Percentiles rank a stretch among this genome's conserved stretches.
phyloP scores from a whole-genome alignment of 2,329 filamentous ascomycete genomes.

The Dothiorella sarmentorum region DNA sequence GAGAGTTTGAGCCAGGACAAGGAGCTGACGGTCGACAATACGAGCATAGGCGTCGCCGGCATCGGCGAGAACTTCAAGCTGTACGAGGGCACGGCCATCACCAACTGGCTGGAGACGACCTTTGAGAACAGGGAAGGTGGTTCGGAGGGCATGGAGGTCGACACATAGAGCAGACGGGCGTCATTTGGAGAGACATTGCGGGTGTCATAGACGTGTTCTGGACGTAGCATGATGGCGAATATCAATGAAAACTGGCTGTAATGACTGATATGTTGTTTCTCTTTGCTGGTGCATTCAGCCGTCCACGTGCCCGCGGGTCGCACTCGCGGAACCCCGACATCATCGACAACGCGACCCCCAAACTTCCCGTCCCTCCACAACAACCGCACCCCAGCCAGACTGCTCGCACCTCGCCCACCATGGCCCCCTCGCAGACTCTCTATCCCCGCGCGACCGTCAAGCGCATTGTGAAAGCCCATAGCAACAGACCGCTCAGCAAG shows the following conservation, averaged over 20 bases:
- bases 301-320: slow-evolving; percentile 14
- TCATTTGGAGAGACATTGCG: background rate
- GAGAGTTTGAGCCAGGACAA: slow-evolving; percentile 96
- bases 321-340: slow-evolving; percentile 16
- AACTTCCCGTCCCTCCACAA: background rate
- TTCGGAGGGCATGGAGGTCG: slow-evolving; percentile 56
- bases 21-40: slow-evolving; percentile 96
- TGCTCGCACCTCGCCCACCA: slow-evolving; percentile 29
- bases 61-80: slow-evolving; percentile 78
- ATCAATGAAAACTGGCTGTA: slow-evolving; percentile 12
- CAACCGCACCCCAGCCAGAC: slow-evolving; percentile 4
- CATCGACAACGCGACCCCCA: slow-evolving; percentile 10
- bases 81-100: slow-evolving; percentile 84
- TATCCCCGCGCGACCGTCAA: slow-evolving; percentile 83
- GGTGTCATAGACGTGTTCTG: slow-evolving; percentile 8
- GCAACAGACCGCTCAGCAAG: slow-evolving; percentile 74
- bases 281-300: background rate
- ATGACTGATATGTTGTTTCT: background rate
- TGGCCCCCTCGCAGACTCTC: slow-evolving; percentile 66
- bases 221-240: slow-evolving; percentile 11
- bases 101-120: slow-evolving; percentile 75
- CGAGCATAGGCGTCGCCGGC: slow-evolving; percentile 83
- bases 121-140: slow-evolving; percentile 45
- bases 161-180: slow-evolving; percentile 25
- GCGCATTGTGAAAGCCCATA: slow-evolving; percentile 86